Base-by-base conservation (phyloP, 2,329 filamentous ascomycete genomes). In the Tolypocladium pustulatum region DNA sequence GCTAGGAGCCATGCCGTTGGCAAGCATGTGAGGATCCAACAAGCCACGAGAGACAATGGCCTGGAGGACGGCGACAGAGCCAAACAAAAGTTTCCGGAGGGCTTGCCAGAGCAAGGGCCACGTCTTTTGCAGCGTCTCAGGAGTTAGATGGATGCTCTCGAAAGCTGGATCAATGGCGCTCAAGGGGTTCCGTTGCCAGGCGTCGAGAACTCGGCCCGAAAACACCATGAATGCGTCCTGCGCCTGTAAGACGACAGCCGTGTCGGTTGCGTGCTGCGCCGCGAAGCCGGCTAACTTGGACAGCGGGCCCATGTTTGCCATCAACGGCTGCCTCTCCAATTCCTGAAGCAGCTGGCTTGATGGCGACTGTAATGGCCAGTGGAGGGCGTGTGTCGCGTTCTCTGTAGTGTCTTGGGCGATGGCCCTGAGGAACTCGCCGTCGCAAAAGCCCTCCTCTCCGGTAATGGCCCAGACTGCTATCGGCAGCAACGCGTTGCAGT, bases 181-280 rank as follows among this genome's bases (percentile, higher is more conserved):
- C 43, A 96, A 76, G 58, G 87, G 87, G 68, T 84, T 90, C 61
- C 84, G 81, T 38, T 84, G 81, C 91, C 91, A 96, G 60, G 87
- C 85, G 1, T 84, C 81, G 53, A 87, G 76, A 8, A 95, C 71
- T 4, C 80, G 84, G 32, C 81, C 78, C 0, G 85, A 81, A 65
- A 96, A 91, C 7, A 78, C 79, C 10, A 87, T 73, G 15, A 96
- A 73, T 38, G 85, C 80, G 59, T 90, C 87, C 43, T 81, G 78
- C 1, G 72, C 73, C 15, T 72, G 68, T 60, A 87, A 72, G 54
- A 85, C 80, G 8, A 70, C 65, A 0, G 65, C 61, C 0, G 76
- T 70, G 57, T 79, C 72, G 1, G 65, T 65, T 1, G 81, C 81
- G 56, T 84, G 76, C 65, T 86, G 80, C 10, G 87, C 78, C 1